Evolutionary conservation across 2,329 filamentous ascomycete genomes (phyloP).

Genomic region (Dactylonectria macrodidyma): DNA sequence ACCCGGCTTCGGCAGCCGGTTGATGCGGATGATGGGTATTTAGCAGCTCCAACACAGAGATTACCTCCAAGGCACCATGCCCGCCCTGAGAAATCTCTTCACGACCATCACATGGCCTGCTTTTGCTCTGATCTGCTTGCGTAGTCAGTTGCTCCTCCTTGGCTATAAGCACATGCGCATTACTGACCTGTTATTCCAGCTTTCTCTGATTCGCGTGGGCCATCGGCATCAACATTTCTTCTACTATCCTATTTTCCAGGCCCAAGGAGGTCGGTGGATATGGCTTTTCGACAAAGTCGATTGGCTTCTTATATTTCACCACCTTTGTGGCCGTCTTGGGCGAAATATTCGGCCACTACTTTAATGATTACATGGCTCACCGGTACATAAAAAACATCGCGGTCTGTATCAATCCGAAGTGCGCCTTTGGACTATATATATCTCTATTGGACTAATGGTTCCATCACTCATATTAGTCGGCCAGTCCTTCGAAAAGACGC

Average conservation of each 20-base stretch:
- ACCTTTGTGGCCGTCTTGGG: slow-evolving; percentile 69
- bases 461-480: slow-evolving; percentile 66
- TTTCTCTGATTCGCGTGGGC: slow-evolving; percentile 62
- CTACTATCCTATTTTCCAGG: slow-evolving; percentile 62
- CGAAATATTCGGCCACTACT: slow-evolving; percentile 68
- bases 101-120: slow-evolving; percentile 27
- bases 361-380: slow-evolving; percentile 66
- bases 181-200: slow-evolving; percentile 11
- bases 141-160: not conserved
- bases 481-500: slow-evolving; percentile 61
- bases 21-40: slow-evolving; percentile 36
- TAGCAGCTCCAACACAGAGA: slow-evolving; percentile 38
- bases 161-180: not conserved
- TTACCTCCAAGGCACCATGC: slow-evolving; percentile 22
- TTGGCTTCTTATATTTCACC: slow-evolving; percentile 72
- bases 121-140: slow-evolving; percentile 14
- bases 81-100: slow-evolving; percentile 25
- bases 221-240: slow-evolving; percentile 69
- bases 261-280: slow-evolving; percentile 57
- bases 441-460: slow-evolving; percentile 64
- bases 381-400: slow-evolving; percentile 61
- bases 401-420: slow-evolving; percentile 70
- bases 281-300: slow-evolving; percentile 63
- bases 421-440: slow-evolving; percentile 64
- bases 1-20: slow-evolving; percentile 44